A percentile compares a stretch with the other conserved stretches of the same genome.
phyloP scores from a whole-genome alignment of 306 rosid genomes.

The Ormosia emarginata region DNA sequence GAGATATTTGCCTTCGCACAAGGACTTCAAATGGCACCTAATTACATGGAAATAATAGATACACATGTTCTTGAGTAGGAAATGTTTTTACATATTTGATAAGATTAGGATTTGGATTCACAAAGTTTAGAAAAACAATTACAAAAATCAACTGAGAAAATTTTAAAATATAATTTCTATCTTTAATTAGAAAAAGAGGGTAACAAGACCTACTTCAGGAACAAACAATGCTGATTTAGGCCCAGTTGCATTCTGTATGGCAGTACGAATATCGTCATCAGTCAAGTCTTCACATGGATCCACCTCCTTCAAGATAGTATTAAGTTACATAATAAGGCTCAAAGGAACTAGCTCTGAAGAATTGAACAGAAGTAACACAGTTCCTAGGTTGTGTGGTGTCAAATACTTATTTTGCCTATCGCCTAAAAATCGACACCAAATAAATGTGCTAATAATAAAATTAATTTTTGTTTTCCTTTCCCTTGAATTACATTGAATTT shows the following conservation, averaged over 20 bases:
- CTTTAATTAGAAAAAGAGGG: neutral
- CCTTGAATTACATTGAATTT: neutral
- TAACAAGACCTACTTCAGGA: constrained; percentile 72
- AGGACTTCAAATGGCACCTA: constrained; percentile 98
- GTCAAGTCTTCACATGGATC: constrained; percentile 99
- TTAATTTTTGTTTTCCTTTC: neutral
- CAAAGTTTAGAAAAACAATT: neutral
- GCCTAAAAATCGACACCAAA: neutral
- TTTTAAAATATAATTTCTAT: neutral
- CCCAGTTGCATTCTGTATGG: constrained; percentile 98
- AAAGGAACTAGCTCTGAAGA: constrained; percentile 3
- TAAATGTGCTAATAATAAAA: neutral
- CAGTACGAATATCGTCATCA: constrained; percentile 96
- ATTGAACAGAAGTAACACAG: constrained; percentile 17
- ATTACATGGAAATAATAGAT: constrained; percentile 20
- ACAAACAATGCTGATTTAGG: constrained; percentile 92
- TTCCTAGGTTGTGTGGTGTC: neutral
- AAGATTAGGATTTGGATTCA: neutral
- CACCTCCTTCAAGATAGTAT: constrained; percentile 70
- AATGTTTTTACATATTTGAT: neutral
- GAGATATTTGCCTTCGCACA: constrained; percentile 88
- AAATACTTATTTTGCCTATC: neutral
- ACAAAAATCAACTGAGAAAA: neutral
- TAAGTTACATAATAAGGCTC: constrained; percentile 25
- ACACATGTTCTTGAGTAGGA: neutral